phyloP scores from a whole-genome alignment of 805 yeast genomes.

The Wickerhamomyces queroliae region DNA sequence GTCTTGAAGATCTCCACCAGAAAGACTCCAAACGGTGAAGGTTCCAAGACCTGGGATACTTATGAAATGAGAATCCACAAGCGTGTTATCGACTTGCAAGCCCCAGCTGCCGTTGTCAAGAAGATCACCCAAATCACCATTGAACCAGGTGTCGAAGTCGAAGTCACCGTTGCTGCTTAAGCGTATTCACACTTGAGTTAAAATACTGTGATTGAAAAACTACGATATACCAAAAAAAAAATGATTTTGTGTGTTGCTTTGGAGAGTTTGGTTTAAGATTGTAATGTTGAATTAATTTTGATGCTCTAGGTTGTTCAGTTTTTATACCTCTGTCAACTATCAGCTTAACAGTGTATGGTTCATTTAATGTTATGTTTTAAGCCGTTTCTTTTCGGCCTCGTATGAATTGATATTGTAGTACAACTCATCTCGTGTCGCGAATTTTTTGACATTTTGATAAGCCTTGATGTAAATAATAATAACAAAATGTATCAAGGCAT shows the following conservation, averaged over 20 bases:
- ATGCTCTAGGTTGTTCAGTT: conserved; percentile 26
- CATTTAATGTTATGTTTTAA: conserved; percentile 4
- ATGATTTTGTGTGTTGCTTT: neutral
- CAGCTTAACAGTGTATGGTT: conserved; percentile 16
- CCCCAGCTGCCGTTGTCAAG: conserved; percentile 91
- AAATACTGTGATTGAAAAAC: neutral
- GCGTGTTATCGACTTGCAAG: conserved; percentile 97
- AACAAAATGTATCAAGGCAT: too few species aligned
- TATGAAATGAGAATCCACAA: conserved; percentile 99
- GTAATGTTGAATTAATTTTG: conserved; percentile 9
- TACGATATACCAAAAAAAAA: neutral
- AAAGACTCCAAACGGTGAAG: conserved; percentile 99
- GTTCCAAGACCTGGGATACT: conserved; percentile 99
- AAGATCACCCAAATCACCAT: conserved; percentile 96
- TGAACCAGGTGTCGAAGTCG: conserved; percentile 99
- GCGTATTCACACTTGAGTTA: too few species aligned
- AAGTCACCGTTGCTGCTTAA: conserved; percentile 86
- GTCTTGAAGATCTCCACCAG: conserved; percentile 97
- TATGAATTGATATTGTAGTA: neutral
- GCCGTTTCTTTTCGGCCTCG: neutral
- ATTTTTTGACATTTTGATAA: neutral
- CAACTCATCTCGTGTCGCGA: neutral
- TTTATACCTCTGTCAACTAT: conserved; percentile 26
- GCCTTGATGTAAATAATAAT: too few species aligned
- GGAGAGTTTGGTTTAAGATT: neutral